Conservation (phyloP, 148 eudicot species). For the Chenopodium formosanum region DNA sequence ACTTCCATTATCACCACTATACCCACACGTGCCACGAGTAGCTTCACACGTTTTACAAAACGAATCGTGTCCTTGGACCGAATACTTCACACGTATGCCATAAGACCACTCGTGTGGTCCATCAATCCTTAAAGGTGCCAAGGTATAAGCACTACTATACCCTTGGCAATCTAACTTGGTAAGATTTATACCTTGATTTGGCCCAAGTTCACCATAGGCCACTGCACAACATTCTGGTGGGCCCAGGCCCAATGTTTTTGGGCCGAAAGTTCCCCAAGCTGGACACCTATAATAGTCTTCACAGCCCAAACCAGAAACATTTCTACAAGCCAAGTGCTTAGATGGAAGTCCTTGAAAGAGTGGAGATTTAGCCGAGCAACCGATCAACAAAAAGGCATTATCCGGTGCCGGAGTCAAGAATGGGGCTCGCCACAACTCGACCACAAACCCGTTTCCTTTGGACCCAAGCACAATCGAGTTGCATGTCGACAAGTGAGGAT, state of each 20-base stretch:
- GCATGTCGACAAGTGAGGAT: constrained; percentile 85
- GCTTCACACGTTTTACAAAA: constrained; percentile 83
- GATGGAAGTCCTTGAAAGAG: constrained; percentile 81
- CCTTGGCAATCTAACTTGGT: constrained; percentile 66
- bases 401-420: constrained; percentile 65
- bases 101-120: constrained; percentile 84
- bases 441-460: constrained; percentile 76
- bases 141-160: constrained; percentile 70
- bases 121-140: constrained; percentile 55
- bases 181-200: constrained; percentile 43
- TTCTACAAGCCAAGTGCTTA: constrained; percentile 66
- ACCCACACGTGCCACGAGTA: constrained; percentile 88
- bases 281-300: constrained; percentile 85
- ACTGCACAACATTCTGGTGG: constrained; percentile 83
- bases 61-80: constrained; percentile 53
- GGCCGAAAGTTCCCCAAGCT: constrained; percentile 62
- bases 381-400: constrained; percentile 73
- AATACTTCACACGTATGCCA: constrained; percentile 87
- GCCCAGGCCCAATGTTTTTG: constrained; percentile 49
- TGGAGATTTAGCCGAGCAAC: constrained; percentile 68
- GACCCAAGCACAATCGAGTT: constrained; percentile 59
- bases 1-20: constrained; percentile 36
- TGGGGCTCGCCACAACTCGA: constrained; percentile 64
- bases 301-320: constrained; percentile 88
- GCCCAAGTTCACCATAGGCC: constrained; percentile 53